Evolutionary conservation across 2,329 filamentous ascomycete species (phyloP).

Genomic region (Colletotrichum sp.): DNA sequence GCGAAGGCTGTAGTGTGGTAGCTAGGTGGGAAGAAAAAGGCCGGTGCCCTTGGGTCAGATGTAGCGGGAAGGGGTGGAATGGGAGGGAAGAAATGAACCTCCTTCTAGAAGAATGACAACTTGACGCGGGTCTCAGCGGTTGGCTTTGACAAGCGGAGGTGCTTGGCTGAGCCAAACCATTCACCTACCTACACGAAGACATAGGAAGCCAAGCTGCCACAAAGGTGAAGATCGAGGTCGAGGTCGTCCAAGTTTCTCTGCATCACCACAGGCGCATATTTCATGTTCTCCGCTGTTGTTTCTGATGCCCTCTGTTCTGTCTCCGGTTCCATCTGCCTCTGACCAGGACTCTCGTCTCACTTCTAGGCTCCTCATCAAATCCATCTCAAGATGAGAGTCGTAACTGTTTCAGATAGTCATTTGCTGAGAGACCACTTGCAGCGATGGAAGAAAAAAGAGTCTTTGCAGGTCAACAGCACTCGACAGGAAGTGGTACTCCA

Average conservation of each 20-base stretch:
- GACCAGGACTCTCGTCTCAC: neutral
- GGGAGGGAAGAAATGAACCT: neutral
- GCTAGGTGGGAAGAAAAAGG: neutral
- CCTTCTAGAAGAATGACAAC: neutral
- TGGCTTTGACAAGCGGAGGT: neutral
- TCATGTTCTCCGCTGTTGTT: neutral
- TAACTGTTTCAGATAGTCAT: neutral
- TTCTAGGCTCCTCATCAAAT: neutral
- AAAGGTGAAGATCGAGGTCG: neutral
- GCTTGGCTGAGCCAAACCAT: neutral
- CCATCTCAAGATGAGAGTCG: neutral
- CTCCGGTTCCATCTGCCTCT: neutral
- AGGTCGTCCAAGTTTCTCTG: neutral
- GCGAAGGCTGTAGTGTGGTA: neutral
- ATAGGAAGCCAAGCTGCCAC: neutral
- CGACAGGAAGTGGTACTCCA: neutral
- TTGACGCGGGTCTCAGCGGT: neutral
- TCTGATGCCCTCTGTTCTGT: neutral
- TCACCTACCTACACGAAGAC: neutral
- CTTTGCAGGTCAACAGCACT: neutral
- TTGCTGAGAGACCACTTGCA: neutral
- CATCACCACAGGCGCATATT: neutral
- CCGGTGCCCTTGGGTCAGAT: neutral
- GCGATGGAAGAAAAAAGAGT: neutral
- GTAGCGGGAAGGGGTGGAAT: neutral